Conservation (phyloP, 2,329 filamentous ascomycete genomes). For the Dothideomycetes sp. region DNA sequence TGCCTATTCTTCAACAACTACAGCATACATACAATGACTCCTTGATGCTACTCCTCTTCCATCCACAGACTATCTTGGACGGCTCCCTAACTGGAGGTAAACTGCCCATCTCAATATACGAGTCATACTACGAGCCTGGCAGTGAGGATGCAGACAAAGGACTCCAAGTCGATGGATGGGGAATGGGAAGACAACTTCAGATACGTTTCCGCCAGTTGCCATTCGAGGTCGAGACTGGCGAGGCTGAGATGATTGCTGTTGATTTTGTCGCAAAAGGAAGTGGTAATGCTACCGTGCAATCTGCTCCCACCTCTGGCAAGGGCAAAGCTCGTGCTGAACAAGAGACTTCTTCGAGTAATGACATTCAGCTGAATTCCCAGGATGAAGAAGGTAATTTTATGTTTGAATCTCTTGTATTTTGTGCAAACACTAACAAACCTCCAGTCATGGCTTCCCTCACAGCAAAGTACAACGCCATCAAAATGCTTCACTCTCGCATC, state of each 20-base stretch:
- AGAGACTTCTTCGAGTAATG: conserved; percentile 11
- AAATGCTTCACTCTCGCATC: conserved; percentile 66
- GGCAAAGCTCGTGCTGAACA: conserved; percentile 22
- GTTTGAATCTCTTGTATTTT: not conserved
- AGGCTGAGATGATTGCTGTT: conserved; percentile 96
- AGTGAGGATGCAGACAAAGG: conserved; percentile 52
- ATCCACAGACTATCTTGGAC: conserved; percentile 51
- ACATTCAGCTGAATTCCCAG: conserved; percentile 44
- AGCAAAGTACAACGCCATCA: conserved; percentile 84
- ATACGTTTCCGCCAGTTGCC: conserved; percentile 74
- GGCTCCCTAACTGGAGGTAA: conserved; percentile 59
- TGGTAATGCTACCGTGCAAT: conserved; percentile 61
- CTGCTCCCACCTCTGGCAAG: conserved; percentile 22
- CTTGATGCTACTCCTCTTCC: conserved; percentile 79
- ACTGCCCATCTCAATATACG: conserved; percentile 84
- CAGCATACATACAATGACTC: conserved; percentile 71
- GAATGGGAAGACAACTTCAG: conserved; percentile 36
- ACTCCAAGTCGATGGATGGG: conserved; percentile 63
- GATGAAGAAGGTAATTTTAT: conserved; percentile 51
- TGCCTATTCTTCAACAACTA: conserved; percentile 71
- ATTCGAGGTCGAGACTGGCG: conserved; percentile 84
- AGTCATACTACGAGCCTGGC: conserved; percentile 65
- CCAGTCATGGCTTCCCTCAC: conserved; percentile 59
- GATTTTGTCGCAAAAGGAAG: conserved; percentile 83
- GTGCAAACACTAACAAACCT: not conserved